Percentiles rank a stretch among this genome's conserved stretches.
Evolutionary conservation across 345 rosid genomes (phyloP).

Genomic region (Hypericum androsaemum): DNA sequence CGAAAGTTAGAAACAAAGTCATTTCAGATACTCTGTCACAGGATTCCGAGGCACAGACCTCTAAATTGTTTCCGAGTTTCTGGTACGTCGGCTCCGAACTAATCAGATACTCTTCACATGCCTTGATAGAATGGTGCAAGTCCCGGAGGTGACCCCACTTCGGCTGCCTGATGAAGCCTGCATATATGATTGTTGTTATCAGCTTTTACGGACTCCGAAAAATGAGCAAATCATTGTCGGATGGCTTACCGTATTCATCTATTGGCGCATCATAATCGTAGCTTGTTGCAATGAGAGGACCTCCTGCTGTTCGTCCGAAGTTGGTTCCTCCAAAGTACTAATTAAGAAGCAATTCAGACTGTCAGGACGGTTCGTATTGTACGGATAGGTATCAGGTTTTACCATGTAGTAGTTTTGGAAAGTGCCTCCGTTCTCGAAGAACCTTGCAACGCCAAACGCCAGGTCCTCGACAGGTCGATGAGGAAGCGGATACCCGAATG

Average conservation of each 20-base stretch:
- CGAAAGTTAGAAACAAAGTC: too few species aligned
- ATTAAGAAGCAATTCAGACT: too few species aligned
- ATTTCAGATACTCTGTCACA: not conserved
- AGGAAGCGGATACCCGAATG: slow-evolving; percentile 59
- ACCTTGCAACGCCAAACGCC: slow-evolving; percentile 57
- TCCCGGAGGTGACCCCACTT: slow-evolving; percentile 60
- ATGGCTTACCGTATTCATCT: slow-evolving; percentile 50
- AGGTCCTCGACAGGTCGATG: slow-evolving; percentile 61
- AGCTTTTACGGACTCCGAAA: not conserved
- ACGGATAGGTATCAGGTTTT: not conserved
- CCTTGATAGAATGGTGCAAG: slow-evolving; percentile 47
- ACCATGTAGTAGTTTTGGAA: slow-evolving; percentile 68
- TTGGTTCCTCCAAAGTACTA: slow-evolving; percentile 71
- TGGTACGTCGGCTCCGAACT: slow-evolving; percentile 35
- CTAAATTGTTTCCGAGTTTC: slow-evolving; percentile 36
- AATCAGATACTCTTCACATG: slow-evolving; percentile 43
- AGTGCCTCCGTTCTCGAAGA: slow-evolving; percentile 51
- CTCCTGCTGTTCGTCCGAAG: slow-evolving; percentile 62
- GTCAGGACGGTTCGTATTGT: too few species aligned
- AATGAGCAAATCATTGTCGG: not conserved
- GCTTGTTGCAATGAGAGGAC: slow-evolving; percentile 55
- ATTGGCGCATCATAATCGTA: slow-evolving; percentile 68
- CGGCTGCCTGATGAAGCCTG: slow-evolving; percentile 59
- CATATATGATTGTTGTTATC: too few species aligned
- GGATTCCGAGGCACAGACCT: slow-evolving; percentile 19